Percentiles rank a stretch among this genome's conserved stretches.
These are phyloP conservation scores for Solanum megistacrolobum DNA, from an alignment of 257 asterid species.

Conservation along the genomic window DNA sequence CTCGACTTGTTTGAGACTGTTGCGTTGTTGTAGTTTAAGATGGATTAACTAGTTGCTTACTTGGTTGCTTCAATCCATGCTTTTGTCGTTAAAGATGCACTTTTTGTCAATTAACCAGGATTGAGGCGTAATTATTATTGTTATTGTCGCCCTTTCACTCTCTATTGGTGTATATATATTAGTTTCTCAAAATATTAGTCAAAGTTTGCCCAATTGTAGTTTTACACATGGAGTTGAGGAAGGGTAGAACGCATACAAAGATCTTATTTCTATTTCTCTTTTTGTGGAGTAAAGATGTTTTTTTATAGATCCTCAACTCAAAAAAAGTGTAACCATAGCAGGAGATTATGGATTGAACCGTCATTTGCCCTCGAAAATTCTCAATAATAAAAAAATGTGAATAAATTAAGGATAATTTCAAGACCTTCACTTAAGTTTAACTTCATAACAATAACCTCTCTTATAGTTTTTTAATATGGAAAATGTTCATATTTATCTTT, in stretches of 20 bases:
- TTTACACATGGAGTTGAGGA: background rate
- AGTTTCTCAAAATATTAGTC: background rate
- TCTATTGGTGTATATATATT: background rate
- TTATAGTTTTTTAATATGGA: no score
- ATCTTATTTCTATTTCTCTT: no score
- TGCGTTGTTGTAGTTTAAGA: background rate
- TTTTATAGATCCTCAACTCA: background rate
- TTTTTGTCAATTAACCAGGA: background rate
- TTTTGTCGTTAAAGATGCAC: background rate
- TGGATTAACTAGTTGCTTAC: background rate
- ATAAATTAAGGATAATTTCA: background rate
- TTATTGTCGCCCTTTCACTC: background rate
- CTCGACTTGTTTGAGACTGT: background rate
- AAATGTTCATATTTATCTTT: background rate
- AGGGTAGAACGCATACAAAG: background rate
- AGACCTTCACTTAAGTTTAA: background rate
- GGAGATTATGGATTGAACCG: background rate
- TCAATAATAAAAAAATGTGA: no score
- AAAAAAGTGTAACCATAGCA: background rate
- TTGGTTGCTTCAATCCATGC: background rate
- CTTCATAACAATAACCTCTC: no score
- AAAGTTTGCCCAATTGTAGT: fast-evolving
- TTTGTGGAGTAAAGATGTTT: background rate
- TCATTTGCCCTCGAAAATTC: background rate
- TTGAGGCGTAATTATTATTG: background rate